Evolutionary conservation across 106 monocot species (phyloP).

Genomic region (Dendrobium catenatum): DNA sequence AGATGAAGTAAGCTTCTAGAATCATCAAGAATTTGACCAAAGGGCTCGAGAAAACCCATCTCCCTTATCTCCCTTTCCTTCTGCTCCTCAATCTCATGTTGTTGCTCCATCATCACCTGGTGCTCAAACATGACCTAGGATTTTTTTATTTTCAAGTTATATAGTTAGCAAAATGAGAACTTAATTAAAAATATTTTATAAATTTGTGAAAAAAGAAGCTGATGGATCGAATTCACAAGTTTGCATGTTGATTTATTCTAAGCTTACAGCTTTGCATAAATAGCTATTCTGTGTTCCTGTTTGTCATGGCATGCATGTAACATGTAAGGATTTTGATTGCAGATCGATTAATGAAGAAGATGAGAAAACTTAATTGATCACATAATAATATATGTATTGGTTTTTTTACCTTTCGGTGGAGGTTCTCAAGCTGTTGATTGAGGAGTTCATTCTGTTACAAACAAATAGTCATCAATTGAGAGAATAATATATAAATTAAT

Average conservation of each 20-base stretch:
- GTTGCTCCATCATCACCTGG: slow-evolving; percentile 5
- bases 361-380: not conserved
- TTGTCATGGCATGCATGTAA: not conserved
- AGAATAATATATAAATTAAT: not conserved
- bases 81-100: slow-evolving; percentile 25
- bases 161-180: not conserved
- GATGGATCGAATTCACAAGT: not conserved
- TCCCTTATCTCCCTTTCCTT: not conserved
- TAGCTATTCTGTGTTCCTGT: slow-evolving; percentile 55
- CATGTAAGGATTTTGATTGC: not conserved
- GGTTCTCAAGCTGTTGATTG: slow-evolving; percentile 53
- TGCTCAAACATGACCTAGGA: no score
- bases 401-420: slow-evolving; percentile 49
- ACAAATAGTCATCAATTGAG: not conserved
- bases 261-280: slow-evolving; percentile 33
- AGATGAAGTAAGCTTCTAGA: slow-evolving; percentile 34
- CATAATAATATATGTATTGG: not conserved
- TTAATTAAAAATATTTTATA: not conserved
- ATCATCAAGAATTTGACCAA: slow-evolving; percentile 21
- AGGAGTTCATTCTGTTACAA: slow-evolving; percentile 48
- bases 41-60: slow-evolving; percentile 16
- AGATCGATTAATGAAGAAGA: not conserved
- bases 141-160: no score
- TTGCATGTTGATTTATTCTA: not conserved
- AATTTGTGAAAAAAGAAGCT: not conserved